Evolutionary conservation across 2,329 filamentous ascomycete genomes (phyloP).

Genomic region (Colletotrichum echinochloae): DNA sequence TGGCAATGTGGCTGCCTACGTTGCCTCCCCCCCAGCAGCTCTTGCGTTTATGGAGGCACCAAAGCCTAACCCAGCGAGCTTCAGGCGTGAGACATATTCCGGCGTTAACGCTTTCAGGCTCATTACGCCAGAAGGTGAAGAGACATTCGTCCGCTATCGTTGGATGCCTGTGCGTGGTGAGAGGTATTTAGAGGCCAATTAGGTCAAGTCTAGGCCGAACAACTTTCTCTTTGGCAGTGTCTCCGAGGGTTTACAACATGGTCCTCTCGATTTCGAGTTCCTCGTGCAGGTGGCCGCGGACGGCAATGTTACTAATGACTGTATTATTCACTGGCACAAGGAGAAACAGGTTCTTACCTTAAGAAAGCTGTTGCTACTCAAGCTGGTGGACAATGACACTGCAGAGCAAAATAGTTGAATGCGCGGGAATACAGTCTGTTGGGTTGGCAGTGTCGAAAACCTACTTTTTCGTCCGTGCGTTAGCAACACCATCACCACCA

Average conservation of each 20-base stretch:
- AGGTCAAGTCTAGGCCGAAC: conserved; percentile 51
- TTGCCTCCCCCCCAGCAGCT: conserved; percentile 60
- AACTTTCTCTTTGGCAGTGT: conserved; percentile 65
- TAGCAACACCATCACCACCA: no score
- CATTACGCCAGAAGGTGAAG: conserved; percentile 53
- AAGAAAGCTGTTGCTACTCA: conserved; percentile 60
- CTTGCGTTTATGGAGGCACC: conserved; percentile 60
- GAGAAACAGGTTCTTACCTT: conserved; percentile 62
- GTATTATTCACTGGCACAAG: conserved; percentile 61
- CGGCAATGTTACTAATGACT: conserved; percentile 46
- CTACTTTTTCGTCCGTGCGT: no score
- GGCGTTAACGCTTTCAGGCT: conserved; percentile 63
- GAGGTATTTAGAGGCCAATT: conserved; percentile 52
- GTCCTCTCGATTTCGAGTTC: conserved; percentile 59
- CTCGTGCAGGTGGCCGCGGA: conserved; percentile 58
- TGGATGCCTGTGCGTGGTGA: conserved; percentile 59
- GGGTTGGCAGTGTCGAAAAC: no score
- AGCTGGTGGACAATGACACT: conserved; percentile 53
- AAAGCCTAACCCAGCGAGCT: conserved; percentile 63
- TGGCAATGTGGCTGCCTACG: conserved; percentile 54
- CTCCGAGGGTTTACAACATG: conserved; percentile 49
- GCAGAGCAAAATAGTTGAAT: conserved; percentile 61
- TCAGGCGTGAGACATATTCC: conserved; percentile 61
- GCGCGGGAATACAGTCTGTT: no score
- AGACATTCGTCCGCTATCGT: conserved; percentile 61